These are phyloP conservation scores for Annulohypoxylon maeteangense DNA, from an alignment of 495 filamentous ascomycete species.

Conservation along the genomic window DNA sequence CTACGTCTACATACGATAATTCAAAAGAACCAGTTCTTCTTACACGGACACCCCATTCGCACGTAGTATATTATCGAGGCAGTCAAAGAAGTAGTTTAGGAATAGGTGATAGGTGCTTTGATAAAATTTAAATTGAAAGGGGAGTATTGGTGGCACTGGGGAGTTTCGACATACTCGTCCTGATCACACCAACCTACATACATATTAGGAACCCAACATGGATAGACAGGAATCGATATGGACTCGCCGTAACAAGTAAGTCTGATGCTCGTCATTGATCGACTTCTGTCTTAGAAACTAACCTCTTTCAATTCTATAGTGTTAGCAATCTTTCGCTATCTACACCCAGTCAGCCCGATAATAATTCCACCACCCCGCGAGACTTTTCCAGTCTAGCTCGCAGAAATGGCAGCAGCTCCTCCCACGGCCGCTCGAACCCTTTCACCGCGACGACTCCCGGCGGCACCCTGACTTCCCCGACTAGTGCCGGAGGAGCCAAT, in stretches of 20 bases:
- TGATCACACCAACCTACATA: conserved; percentile 29
- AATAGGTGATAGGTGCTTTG: conserved; percentile 9
- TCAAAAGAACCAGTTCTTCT: neutral
- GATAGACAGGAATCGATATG: conserved; percentile 69
- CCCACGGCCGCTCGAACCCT: conserved; percentile 84
- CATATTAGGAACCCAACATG: conserved; percentile 40
- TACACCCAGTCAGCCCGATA: conserved; percentile 70
- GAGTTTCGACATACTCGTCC: conserved; percentile 42
- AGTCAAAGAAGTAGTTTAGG: neutral
- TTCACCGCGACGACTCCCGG: conserved; percentile 84
- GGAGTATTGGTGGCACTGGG: conserved; percentile 29
- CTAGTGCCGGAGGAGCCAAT: conserved; percentile 85
- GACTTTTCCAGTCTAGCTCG: conserved; percentile 49
- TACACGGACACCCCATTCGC: neutral
- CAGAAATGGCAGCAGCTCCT: conserved; percentile 71
- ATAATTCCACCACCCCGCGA: conserved; percentile 75
- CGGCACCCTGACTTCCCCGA: conserved; percentile 77
- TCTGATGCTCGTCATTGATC: conserved; percentile 25
- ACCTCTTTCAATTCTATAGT: conserved; percentile 57
- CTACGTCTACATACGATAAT: conserved; percentile 8
- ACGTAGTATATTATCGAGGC: conserved; percentile 16
- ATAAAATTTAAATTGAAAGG: conserved; percentile 26
- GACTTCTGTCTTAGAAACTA: conserved; percentile 6
- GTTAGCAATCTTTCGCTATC: conserved; percentile 91
- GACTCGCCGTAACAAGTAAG: conserved; percentile 93